These are phyloP conservation scores for Chaetomiaceae sp. DNA, from an alignment of 2,329 filamentous ascomycete species.

Conservation along the genomic window DNA sequence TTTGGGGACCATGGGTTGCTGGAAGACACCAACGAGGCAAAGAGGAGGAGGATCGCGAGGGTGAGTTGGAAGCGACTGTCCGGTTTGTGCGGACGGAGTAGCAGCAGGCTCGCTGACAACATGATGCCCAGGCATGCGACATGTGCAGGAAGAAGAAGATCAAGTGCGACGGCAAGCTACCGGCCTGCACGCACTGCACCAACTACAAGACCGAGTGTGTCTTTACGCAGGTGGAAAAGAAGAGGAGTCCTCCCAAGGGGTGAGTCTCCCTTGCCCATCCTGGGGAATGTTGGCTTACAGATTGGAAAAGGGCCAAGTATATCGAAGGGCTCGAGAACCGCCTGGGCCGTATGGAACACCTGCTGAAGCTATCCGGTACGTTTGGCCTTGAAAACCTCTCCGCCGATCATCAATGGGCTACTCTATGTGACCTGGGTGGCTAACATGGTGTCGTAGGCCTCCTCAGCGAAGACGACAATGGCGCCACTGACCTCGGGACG, in stretches of 20 bases:
- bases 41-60: constrained; percentile 81
- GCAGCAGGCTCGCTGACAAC: constrained; percentile 15
- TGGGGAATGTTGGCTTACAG: constrained; percentile 13
- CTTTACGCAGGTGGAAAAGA: constrained; percentile 98
- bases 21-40: constrained; percentile 73
- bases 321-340: constrained; percentile 96
- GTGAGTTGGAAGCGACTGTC: constrained; percentile 46
- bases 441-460: constrained; percentile 51
- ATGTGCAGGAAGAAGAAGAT: constrained; percentile 98
- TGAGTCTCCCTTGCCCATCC: constrained; percentile 40
- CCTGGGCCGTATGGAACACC: constrained; percentile 89
- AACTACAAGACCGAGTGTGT: constrained; percentile 98
- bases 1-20: constrained; percentile 55
- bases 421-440: constrained; percentile 11
- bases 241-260: constrained; percentile 95
- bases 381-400: background rate
- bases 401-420: background rate
- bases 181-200: constrained; percentile 89
- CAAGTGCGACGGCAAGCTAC: constrained; percentile 95
- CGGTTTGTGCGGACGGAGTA: background rate
- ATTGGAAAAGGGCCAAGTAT: constrained; percentile 73
- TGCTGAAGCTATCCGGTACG: constrained; percentile 74
- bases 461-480: constrained; percentile 78
- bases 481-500: constrained; percentile 80
- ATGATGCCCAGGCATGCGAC: constrained; percentile 67